These are phyloP conservation scores for Phytopythium aichiense DNA, from an alignment of 352 stramenopile species.

Conservation along the genomic window DNA sequence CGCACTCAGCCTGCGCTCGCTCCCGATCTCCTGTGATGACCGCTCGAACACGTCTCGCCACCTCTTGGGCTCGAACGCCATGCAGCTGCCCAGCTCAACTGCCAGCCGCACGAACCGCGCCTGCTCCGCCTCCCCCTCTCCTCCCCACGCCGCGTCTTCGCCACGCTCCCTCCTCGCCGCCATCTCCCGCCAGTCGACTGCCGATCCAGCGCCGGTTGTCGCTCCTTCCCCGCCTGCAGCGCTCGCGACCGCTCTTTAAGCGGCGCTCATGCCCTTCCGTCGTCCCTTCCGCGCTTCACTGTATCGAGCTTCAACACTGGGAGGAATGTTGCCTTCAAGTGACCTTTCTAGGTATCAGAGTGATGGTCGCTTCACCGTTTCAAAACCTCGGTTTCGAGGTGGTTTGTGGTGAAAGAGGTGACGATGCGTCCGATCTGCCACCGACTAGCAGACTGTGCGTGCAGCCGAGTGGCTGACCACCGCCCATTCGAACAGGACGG, in stretches of 20 bases:
- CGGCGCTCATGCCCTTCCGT: not conserved
- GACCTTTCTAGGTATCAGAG: not conserved
- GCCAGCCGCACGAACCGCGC: conserved; percentile 42
- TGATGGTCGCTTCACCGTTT: not conserved
- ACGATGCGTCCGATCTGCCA: not conserved
- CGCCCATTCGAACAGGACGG: not conserved
- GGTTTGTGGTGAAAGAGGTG: not conserved
- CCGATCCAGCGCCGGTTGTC: not conserved
- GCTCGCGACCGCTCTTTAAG: not conserved
- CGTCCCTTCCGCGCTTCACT: not conserved
- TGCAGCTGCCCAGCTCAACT: conserved; percentile 38
- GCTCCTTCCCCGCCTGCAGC: not conserved
- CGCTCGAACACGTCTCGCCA: conserved; percentile 47
- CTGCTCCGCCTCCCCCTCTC: not conserved
- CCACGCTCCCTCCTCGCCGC: not conserved
- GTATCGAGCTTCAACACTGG: not conserved
- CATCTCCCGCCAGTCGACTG: too few species aligned
- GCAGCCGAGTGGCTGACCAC: not conserved
- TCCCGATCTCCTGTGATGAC: conserved; percentile 21
- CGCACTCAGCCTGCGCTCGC: not conserved
- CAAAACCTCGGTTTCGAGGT: conserved; percentile 1
- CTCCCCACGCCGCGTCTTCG: not conserved
- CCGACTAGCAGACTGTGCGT: not conserved
- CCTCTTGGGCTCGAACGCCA: conserved; percentile 52
- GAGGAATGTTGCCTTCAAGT: not conserved